Conservation (phyloP, 805 yeast species). For the Pichia eremophila region DNA sequence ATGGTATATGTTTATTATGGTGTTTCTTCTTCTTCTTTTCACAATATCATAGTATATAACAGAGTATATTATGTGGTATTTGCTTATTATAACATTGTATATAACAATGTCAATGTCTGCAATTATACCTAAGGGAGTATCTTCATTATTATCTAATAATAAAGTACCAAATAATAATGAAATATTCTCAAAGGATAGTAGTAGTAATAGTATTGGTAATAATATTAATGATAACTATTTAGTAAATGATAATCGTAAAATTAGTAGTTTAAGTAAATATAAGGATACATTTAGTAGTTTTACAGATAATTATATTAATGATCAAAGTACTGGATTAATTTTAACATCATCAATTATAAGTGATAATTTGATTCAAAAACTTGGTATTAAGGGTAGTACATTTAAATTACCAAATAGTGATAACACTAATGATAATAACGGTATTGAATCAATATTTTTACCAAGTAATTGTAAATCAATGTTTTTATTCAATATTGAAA, state of each 20-base stretch:
- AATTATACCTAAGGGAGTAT: slow-evolving; percentile 3
- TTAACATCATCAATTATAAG: slow-evolving; percentile 12
- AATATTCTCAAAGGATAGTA: background rate
- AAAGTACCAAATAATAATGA: background rate
- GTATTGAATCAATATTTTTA: slow-evolving; percentile 13
- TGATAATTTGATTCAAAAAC: slow-evolving; percentile 2
- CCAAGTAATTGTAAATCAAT: slow-evolving; percentile 29
- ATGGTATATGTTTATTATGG: too few species aligned
- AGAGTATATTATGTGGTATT: background rate
- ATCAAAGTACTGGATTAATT: slow-evolving; percentile 18
- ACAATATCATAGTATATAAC: too few species aligned
- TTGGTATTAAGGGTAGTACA: slow-evolving; percentile 13
- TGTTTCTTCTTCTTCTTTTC: too few species aligned
- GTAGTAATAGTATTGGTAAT: background rate
- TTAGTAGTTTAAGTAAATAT: slow-evolving; percentile 1
- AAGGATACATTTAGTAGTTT: slow-evolving; percentile 9
- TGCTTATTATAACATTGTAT: background rate
- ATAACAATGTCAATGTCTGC: background rate
- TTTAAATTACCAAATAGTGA: slow-evolving; percentile 4
- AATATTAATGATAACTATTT: background rate
- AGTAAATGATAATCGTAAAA: background rate
- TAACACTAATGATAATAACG: background rate
- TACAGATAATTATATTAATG: slow-evolving; percentile 9
- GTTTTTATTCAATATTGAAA: slow-evolving; percentile 31
- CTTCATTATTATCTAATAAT: background rate